Evolutionary conservation across 2,329 filamentous ascomycete species (phyloP).

Genomic region (Xylaria sp.): DNA sequence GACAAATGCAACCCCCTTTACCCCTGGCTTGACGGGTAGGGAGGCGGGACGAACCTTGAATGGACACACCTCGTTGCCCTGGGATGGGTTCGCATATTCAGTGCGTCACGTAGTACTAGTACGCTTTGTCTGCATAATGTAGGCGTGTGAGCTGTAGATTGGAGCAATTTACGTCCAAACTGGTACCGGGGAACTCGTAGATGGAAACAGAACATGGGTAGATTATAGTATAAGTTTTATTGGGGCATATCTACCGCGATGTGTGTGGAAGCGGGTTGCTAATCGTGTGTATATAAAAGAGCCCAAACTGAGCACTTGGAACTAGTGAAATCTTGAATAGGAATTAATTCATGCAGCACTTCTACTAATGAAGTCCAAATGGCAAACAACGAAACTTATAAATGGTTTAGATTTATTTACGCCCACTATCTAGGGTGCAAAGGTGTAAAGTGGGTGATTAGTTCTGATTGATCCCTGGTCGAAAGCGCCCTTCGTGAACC

Average conservation of each 20-base stretch:
- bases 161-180: background rate
- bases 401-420: constrained; percentile 15
- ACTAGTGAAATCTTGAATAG: no score
- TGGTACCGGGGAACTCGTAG: background rate
- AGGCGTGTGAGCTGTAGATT: background rate
- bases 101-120: constrained; percentile 10
- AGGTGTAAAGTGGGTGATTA: background rate
- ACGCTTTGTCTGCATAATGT: background rate
- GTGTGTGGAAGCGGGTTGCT: no score
- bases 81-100: constrained; percentile 3
- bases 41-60: constrained; percentile 25
- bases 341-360: background rate
- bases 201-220: no score
- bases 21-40: constrained; percentile 24
- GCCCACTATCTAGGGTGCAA: constrained; percentile 7
- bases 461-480: constrained; percentile 10
- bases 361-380: background rate
- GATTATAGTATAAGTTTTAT: no score
- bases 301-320: no score
- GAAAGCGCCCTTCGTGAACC: constrained; percentile 7
- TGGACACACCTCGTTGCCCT: constrained; percentile 1
- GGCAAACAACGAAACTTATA: background rate
- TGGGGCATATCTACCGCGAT: no score
- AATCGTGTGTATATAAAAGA: no score
- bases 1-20: constrained; percentile 27